Evolutionary conservation across 2,329 filamentous ascomycete genomes (phyloP), one percentile per base, ranked within the genome.

Genomic region (Botrytis byssoidea): DNA sequence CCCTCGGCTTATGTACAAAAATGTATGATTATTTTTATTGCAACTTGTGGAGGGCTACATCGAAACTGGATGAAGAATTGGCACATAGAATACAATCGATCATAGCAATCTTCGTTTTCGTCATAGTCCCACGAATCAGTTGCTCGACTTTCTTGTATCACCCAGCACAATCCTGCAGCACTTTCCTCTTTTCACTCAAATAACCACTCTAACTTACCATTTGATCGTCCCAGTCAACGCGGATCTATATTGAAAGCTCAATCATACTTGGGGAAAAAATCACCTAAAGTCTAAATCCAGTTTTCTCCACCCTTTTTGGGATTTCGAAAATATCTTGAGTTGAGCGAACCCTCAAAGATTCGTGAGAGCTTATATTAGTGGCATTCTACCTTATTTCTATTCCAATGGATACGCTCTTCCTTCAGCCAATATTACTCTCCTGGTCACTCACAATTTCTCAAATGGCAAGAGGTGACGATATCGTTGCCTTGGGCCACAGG

Each of bases 1-100:
- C 69, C 69, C 69, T 46, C 29, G 69, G 59, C 37, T 64, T 46
- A 48, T 35, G 18, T 37, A 29, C 59, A 64, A 64, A 29, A 64
- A 65, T 65, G 44, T 10, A 71, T 64, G 69, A 32, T 12, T 70
- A 6, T 40, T 71, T 29, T 25, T 8, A 18, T 46, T 9, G 6
- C 32, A 40, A 57, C 14, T 1, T 68, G 48, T n/a, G 37, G 18
- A 57, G 35, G n/a, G 18, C 8, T 20, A 68, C 35, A 42, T 57
- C 37, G 25, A 37, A 32, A 42, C 9, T 14, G n/a, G 32, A 42
- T 57, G 35, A 16, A 20, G 3, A 29, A 29, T 40, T 37, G 32
- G 14, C 25, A 68, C 29, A 57, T 57, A 16, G 48, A 57, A 42
- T 42, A 42, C 3, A 68, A 51, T 57, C 9, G 48, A 68, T 22